Percentiles rank a stretch among this genome's conserved stretches.
These are phyloP conservation scores for Linanthus parryae DNA, from an alignment of 148 eudicot species.

Conservation along the genomic window DNA sequence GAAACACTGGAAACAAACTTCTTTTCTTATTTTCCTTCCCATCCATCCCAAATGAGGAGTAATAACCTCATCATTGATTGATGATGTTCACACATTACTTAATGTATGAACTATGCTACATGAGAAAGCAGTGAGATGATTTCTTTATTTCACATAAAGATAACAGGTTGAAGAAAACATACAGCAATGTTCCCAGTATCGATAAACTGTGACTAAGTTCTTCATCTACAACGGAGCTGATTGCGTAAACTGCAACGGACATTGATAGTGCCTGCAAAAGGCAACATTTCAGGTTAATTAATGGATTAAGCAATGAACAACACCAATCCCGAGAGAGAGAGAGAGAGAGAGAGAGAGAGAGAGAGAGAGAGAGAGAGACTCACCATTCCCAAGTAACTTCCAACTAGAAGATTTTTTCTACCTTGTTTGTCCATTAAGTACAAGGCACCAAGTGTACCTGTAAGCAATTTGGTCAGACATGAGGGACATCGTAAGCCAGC, in stretches of 20 bases:
- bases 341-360: neutral
- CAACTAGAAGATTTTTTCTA: constrained; percentile 59
- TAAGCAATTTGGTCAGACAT: constrained; percentile 6
- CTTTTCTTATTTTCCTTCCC: too few relatives aligned
- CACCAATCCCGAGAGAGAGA: too few relatives aligned
- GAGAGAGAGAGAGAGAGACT: constrained; percentile 11
- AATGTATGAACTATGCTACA: too few relatives aligned
- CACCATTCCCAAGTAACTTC: constrained; percentile 86
- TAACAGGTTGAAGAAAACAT: constrained; percentile 21
- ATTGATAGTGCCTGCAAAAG: constrained; percentile 61
- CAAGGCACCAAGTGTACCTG: constrained; percentile 73
- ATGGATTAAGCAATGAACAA: too few relatives aligned
- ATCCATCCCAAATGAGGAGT: too few relatives aligned
- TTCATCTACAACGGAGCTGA: constrained; percentile 51
- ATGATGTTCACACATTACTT: too few relatives aligned
- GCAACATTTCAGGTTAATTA: too few relatives aligned
- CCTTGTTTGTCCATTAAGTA: constrained; percentile 75
- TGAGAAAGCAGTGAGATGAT: too few relatives aligned
- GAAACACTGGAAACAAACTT: too few relatives aligned
- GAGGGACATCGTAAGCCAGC: neutral
- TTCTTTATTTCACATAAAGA: neutral
- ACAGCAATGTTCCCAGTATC: constrained; percentile 62
- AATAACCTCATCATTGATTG: too few relatives aligned
- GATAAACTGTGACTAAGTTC: constrained; percentile 58
- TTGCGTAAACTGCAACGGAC: constrained; percentile 49